Evolutionary conservation across 306 rosid genomes (phyloP).

Genomic region (Lathyrus aphaca): DNA sequence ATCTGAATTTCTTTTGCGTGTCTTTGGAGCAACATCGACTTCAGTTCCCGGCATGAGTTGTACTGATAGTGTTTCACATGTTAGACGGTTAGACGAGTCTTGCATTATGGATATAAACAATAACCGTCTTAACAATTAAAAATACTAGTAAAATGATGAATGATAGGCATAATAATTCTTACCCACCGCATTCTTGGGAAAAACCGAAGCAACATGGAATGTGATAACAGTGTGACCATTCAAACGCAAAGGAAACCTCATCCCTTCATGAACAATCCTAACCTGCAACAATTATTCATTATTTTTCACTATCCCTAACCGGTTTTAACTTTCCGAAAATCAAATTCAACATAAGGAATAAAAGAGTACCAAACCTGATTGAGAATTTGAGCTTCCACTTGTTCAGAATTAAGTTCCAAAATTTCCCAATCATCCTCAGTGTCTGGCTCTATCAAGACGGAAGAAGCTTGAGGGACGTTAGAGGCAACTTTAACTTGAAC

Average conservation of each 20-base stretch:
- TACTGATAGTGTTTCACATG: conserved; percentile 54
- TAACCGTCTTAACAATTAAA: conserved; percentile 14
- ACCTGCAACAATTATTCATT: conserved; percentile 46
- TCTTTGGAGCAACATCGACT: conserved; percentile 92
- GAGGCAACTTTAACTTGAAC: conserved; percentile 72
- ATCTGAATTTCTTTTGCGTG: conserved; percentile 55
- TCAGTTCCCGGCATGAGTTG: conserved; percentile 87
- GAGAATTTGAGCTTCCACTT: conserved; percentile 75
- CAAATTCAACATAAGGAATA: neutral
- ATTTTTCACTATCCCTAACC: conserved; percentile 11
- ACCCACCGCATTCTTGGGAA: conserved; percentile 92
- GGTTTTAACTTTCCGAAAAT: neutral
- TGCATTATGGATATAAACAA: conserved; percentile 4
- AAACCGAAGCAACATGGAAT: conserved; percentile 67
- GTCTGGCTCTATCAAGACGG: conserved; percentile 67
- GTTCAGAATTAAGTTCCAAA: conserved; percentile 81
- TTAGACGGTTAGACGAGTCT: conserved; percentile 38
- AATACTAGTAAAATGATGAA: neutral
- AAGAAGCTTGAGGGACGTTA: conserved; percentile 66
- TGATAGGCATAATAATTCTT: conserved; percentile 52
- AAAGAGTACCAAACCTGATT: conserved; percentile 59
- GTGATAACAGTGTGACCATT: conserved; percentile 77
- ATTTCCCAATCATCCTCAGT: conserved; percentile 98
- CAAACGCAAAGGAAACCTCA: conserved; percentile 94
- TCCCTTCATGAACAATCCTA: conserved; percentile 82